A percentile compares a stretch with the other conserved stretches of the same genome.
Conservation (phyloP, 805 yeast genomes). For the Sugiyamaella marilandica region DNA sequence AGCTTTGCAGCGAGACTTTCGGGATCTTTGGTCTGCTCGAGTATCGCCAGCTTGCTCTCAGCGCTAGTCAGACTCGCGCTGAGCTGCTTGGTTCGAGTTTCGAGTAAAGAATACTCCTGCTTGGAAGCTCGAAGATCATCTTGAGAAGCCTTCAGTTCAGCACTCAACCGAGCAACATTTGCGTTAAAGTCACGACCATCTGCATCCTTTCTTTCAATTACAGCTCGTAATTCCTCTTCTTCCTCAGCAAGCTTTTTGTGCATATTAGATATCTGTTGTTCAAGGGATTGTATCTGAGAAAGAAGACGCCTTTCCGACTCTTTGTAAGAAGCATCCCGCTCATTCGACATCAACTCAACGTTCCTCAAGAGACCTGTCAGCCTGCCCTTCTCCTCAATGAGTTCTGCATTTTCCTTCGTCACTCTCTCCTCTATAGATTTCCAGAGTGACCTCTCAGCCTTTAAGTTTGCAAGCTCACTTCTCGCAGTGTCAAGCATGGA, state of each 20-base stretch:
- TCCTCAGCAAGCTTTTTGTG: slow-evolving; percentile 46
- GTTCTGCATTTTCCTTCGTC: slow-evolving; percentile 46
- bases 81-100: slow-evolving; percentile 35
- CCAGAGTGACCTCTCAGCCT: slow-evolving; percentile 53
- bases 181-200: slow-evolving; percentile 55
- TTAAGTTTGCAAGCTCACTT: slow-evolving; percentile 44
- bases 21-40: slow-evolving; percentile 13
- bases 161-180: slow-evolving; percentile 52
- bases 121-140: slow-evolving; percentile 43
- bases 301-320: slow-evolving; percentile 48
- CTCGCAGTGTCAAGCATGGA: slow-evolving; percentile 41
- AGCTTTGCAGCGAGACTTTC: slow-evolving; percentile 29
- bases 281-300: slow-evolving; percentile 46
- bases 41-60: slow-evolving; percentile 25
- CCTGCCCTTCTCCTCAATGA: slow-evolving; percentile 55
- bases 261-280: slow-evolving; percentile 41
- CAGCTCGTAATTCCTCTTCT: slow-evolving; percentile 47
- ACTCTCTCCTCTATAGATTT: slow-evolving; percentile 46
- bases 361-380: slow-evolving; percentile 54
- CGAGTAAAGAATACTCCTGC: slow-evolving; percentile 37
- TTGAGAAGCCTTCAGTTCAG: slow-evolving; percentile 40
- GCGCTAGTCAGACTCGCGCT: slow-evolving; percentile 30
- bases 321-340: slow-evolving; percentile 50
- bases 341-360: slow-evolving; percentile 57
- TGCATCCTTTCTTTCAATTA: slow-evolving; percentile 50